These are phyloP conservation scores for Euphorbia tirucalli DNA, from an alignment of 345 rosid genomes.

Conservation along the genomic window DNA sequence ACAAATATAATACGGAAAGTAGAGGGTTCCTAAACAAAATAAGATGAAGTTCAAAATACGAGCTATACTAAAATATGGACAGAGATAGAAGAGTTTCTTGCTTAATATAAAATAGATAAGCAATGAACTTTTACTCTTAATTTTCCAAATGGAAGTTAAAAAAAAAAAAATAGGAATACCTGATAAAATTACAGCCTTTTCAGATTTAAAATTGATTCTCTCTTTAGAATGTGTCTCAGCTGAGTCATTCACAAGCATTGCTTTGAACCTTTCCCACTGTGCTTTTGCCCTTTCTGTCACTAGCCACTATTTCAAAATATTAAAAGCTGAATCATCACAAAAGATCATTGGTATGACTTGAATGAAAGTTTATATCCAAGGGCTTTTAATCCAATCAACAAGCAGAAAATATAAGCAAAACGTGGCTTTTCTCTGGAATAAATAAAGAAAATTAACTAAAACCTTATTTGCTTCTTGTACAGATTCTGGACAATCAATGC, in stretches of 20 bases:
- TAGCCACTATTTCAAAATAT: constrained; percentile 62
- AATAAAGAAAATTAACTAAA: not conserved
- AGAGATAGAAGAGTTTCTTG: constrained; percentile 2
- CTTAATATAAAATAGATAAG: not conserved
- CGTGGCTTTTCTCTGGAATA: not conserved
- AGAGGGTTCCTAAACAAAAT: not conserved
- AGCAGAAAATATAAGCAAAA: not conserved
- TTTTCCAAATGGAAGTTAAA: not conserved
- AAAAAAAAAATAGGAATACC: constrained; percentile 23
- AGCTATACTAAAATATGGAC: not conserved
- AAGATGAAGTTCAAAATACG: not conserved
- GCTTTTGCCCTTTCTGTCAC: constrained; percentile 72
- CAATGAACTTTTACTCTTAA: not conserved
- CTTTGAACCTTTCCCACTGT: constrained; percentile 71
- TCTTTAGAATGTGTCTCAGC: constrained; percentile 27
- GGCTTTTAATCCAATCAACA: not conserved
- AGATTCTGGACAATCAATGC: constrained; percentile 47
- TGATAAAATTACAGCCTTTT: constrained; percentile 23
- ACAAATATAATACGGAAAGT: no score
- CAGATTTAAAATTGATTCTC: constrained; percentile 18
- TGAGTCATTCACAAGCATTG: constrained; percentile 61
- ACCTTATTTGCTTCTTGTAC: constrained; percentile 71
- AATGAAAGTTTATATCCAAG: not conserved
- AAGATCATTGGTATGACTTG: not conserved
- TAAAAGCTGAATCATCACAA: constrained; percentile 1